Evolutionary conservation across 768 basidiomycete species (phyloP), one percentile per base, ranked within the genome.

Genomic region (Amanita inopinata): DNA sequence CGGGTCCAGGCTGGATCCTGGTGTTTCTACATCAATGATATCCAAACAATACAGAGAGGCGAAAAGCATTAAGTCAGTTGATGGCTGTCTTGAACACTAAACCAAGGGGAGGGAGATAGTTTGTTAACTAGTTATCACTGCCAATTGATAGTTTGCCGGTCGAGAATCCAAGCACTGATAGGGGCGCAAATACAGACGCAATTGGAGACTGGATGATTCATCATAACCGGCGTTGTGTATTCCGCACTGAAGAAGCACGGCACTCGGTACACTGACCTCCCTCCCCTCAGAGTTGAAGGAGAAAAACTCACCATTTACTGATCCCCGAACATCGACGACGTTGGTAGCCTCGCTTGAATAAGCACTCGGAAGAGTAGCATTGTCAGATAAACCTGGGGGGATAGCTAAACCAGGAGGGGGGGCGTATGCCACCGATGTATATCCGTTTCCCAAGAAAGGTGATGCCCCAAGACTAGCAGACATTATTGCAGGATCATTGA

Each of bases 181-280:
- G 51, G 48, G 51, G 50, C 49, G 52, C 46, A 48, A 25, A 51
- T 53, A 57, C 51, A 58, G 57, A 58, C 49, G 58, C 52, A 58
- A 53, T 57, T 57, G 59, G 50, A 59, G 53, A 59, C 61, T 60
- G 57, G 61, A 61, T 51, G 64, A 62, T 63, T 56, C 50, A 67
- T 84, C 70, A 84, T 67, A 72, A 73, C 59, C 73, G 79, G 73
- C 78, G 69, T 64, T 75, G 76, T 67, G 76, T 66, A 74, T 79
- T 81, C 79, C 81, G 82, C 78, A 83, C 83, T 86, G 81, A 69
- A 66, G 83, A 84, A 82, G 83, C 70, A 83, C 78, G 80, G 81
- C 63, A 66, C 82, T 86, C 73, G 85, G 83, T 84, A 87, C 80
- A 73, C 74, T 77, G 79, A 70, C 80, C 81, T 75, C 81, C 83